Percentiles rank a stretch among this genome's conserved stretches.
Evolutionary conservation across 257 asterid genomes (phyloP).

Genomic region (Perilla frutescens): DNA sequence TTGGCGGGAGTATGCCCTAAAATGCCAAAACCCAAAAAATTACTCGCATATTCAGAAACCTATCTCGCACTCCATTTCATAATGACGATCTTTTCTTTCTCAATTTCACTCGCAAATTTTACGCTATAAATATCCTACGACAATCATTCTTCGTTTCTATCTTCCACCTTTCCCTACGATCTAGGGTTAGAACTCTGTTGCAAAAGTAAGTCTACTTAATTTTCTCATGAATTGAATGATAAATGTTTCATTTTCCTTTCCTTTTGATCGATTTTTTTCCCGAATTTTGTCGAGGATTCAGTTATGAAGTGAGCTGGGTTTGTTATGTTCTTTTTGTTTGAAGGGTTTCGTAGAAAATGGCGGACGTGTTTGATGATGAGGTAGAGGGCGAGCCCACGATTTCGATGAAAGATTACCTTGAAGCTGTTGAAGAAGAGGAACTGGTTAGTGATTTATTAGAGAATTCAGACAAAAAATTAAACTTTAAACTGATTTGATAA

Average conservation of each 20-base stretch:
- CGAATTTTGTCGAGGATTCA: background rate
- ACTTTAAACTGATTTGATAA: background rate
- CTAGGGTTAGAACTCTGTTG: conserved; percentile 18
- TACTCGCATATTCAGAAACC: conserved; percentile 19
- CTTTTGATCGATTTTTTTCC: background rate
- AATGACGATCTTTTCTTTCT: conserved; percentile 23
- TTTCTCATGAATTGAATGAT: conserved; percentile 9
- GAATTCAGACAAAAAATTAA: background rate
- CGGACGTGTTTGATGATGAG: conserved; percentile 57
- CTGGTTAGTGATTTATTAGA: conserved; percentile 46
- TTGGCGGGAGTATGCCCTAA: conserved; percentile 60
- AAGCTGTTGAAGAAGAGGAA: conserved; percentile 77
- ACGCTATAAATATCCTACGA: background rate
- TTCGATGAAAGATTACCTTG: conserved; percentile 66
- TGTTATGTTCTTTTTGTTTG: background rate
- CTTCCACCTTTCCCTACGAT: conserved; percentile 16
- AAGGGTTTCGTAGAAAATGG: conserved; percentile 46
- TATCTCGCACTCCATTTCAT: conserved; percentile 13
- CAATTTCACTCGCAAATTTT: background rate
- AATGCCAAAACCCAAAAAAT: background rate
- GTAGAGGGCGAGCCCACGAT: conserved; percentile 65
- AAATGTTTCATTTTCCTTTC: background rate
- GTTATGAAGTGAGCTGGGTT: background rate
- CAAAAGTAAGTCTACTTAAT: conserved; percentile 7
- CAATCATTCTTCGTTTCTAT: background rate